These are phyloP conservation scores for Ganoderma multipileum DNA, from an alignment of 1,284 basidiomycete species.

Conservation along the genomic window DNA sequence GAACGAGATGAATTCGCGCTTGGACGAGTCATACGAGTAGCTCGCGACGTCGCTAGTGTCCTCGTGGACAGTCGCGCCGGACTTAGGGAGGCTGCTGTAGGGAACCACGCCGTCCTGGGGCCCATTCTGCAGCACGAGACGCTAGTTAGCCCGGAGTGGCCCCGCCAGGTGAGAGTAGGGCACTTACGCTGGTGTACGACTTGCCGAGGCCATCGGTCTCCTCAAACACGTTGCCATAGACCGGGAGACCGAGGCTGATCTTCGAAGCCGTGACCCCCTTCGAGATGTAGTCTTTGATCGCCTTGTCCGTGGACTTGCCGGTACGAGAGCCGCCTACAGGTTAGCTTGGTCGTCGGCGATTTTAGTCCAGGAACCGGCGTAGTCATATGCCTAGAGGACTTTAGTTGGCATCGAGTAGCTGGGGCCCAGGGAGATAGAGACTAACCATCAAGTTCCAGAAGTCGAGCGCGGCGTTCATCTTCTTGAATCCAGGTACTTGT, in stretches of 20 bases:
- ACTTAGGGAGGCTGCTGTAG: conserved; percentile 76
- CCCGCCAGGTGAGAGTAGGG: not conserved
- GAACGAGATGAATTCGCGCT: conserved; percentile 76
- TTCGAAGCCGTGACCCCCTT: not conserved
- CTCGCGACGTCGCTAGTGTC: conserved; percentile 77
- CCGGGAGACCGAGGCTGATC: not conserved
- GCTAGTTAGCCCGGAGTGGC: not conserved
- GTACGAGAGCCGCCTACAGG: conserved; percentile 72
- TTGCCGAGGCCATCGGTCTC: not conserved
- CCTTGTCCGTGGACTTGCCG: conserved; percentile 73
- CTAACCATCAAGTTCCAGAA: conserved; percentile 94
- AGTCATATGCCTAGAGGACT: conserved; percentile 71
- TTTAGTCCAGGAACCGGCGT: conserved; percentile 73
- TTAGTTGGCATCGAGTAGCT: conserved; percentile 4
- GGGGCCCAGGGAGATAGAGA: conserved; percentile 1
- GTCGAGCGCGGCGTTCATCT: conserved; percentile 78
- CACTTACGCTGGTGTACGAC: conserved; percentile 72
- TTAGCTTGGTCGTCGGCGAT: conserved; percentile 82
- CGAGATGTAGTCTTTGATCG: conserved; percentile 71
- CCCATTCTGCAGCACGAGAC: conserved; percentile 58
- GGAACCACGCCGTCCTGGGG: conserved; percentile 76
- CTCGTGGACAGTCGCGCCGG: conserved; percentile 66
- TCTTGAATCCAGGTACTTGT: conserved; percentile 69
- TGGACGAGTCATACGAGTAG: conserved; percentile 79
- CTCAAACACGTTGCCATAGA: not conserved